phyloP scores from a whole-genome alignment of 805 yeast genomes.

The Pichia pseudocactophila region DNA sequence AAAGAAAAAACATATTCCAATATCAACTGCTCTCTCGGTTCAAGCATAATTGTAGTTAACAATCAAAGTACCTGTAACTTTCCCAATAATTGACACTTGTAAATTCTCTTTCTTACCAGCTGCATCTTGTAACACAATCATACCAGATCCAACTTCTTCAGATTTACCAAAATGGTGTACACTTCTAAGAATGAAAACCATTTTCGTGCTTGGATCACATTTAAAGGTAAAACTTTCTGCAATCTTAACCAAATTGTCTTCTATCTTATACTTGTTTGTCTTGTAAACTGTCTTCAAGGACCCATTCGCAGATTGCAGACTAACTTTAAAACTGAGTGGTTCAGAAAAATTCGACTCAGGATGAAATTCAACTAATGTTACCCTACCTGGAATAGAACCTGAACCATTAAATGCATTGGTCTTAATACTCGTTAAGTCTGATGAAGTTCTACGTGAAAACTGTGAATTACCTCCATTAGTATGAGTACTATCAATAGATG shows the following conservation, averaged over 20 bases:
- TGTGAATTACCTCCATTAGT: not conserved
- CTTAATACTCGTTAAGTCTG: conserved; percentile 25
- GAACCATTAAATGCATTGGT: conserved; percentile 16
- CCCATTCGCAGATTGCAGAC: conserved; percentile 28
- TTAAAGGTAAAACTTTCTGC: conserved; percentile 61
- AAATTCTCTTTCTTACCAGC: conserved; percentile 37
- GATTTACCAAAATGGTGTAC: conserved; percentile 71
- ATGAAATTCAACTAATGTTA: conserved; percentile 36
- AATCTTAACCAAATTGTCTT: conserved; percentile 39
- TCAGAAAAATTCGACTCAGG: conserved; percentile 15
- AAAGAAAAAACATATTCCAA: too few species aligned
- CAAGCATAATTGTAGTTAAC: conserved; percentile 32
- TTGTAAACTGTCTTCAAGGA: conserved; percentile 52
- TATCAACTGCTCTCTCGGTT: too few species aligned
- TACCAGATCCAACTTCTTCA: conserved; percentile 51
- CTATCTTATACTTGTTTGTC: conserved; percentile 49
- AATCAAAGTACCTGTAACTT: conserved; percentile 29
- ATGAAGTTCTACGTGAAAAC: conserved; percentile 6
- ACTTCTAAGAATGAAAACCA: conserved; percentile 53
- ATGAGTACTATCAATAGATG: not conserved
- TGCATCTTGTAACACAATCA: conserved; percentile 43
- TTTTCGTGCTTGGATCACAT: conserved; percentile 50
- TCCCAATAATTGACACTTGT: conserved; percentile 26
- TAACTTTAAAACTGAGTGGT: conserved; percentile 43
- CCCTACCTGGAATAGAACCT: conserved; percentile 42